phyloP scores from a whole-genome alignment of 1,139 yeast species.

The Hyphopichia burtonii region DNA sequence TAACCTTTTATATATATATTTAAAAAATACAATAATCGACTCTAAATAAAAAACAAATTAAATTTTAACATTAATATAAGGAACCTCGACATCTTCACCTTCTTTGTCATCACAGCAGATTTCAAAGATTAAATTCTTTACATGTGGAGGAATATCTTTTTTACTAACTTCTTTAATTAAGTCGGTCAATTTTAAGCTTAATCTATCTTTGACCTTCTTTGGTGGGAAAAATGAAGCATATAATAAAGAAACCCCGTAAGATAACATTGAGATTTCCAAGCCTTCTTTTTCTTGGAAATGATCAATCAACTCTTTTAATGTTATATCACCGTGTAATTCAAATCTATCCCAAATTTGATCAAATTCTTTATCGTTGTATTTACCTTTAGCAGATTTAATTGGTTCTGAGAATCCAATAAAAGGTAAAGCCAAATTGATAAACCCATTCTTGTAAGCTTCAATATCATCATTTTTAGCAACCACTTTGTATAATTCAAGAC shows the following conservation, averaged over 20 bases:
- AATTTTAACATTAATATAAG: conserved; percentile 65
- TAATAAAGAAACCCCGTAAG: conserved; percentile 84
- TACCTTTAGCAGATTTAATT: conserved; percentile 75
- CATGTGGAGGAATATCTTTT: conserved; percentile 76
- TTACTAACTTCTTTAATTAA: conserved; percentile 80
- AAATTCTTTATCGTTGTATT: conserved; percentile 75
- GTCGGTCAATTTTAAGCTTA: conserved; percentile 63
- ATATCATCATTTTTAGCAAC: conserved; percentile 70
- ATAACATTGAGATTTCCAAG: conserved; percentile 83
- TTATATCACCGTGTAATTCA: conserved; percentile 73
- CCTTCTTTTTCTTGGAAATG: conserved; percentile 81
- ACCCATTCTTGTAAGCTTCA: conserved; percentile 93
- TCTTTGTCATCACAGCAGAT: conserved; percentile 88
- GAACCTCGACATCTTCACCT: conserved; percentile 96
- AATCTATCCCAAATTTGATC: conserved; percentile 97
- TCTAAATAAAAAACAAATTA: conserved; percentile 7
- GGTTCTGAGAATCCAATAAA: conserved; percentile 98
- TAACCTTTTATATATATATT: too few species aligned
- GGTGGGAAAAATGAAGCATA: conserved; percentile 95
- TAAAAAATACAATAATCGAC: background rate
- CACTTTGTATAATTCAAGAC: conserved; percentile 88
- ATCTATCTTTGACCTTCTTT: conserved; percentile 79
- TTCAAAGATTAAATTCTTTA: conserved; percentile 78
- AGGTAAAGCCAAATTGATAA: conserved; percentile 90
- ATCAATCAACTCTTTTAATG: conserved; percentile 72